Base-by-base conservation (phyloP, 225 moss, liverwort and hornwort species). In the Climacium dendroides region DNA sequence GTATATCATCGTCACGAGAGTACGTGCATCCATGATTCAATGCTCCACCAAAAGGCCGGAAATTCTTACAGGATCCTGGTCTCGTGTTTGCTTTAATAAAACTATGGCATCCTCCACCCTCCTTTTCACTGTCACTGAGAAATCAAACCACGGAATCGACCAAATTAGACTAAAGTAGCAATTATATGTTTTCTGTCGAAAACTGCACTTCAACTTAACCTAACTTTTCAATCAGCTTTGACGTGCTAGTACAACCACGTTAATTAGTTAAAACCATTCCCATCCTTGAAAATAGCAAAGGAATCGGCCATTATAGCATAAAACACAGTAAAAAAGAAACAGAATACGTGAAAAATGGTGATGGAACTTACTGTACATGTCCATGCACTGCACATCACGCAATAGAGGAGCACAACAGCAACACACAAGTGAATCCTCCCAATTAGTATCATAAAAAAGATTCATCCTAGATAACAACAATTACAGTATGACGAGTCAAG, bases 51-150 rank as follows among this genome's bases (percentile, higher is more conserved):
- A 62, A 79, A 79, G 39, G 71, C 26, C 29, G 8, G 15, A 29
- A 43, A 25, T 83, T 85, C 94, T 89, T 80, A 97, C 97, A 87
- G 94, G 90, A 91, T 98, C 97, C 55, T 94, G 90, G 1, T 93
- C 90, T 87, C 96, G 96, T 60, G 87, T 87, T 71, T 87, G 89
- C 91, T 96, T 96, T 78, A 95, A 87, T 70, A 86, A 63, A 70
- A 79, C 61, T 30, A 98, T 90, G 83, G 96, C 93, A 74, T 94
- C 88, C 79, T 96, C 96, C 79, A 98, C 97, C 69, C 95, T 95
- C 77, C 72, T 53, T 85, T 94, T 96, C 90, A 98, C 96, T 34
- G 91, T 86, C 87, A 90, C 97, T 96, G 93, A 60, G 15, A 65
- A 85, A 83, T 58, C 79, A 83, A 79, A 35, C n/a, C n/a, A n/a